Base-by-base conservation (phyloP, 768 basidiomycete genomes). In the Cytidiella melzeri region DNA sequence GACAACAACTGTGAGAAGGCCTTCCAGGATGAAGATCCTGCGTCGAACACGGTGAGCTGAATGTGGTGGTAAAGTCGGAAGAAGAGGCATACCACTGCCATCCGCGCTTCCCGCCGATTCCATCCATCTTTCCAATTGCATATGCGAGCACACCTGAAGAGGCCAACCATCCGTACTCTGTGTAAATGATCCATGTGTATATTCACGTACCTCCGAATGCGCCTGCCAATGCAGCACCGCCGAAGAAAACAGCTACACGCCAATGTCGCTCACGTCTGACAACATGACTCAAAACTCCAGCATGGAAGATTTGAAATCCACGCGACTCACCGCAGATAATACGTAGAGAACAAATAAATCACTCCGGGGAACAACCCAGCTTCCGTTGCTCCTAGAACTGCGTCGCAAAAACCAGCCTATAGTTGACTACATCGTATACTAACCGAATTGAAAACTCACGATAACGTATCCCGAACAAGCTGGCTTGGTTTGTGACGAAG, bases 231-330 rank as follows among this genome's bases (percentile, higher is more conserved):
- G 79, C 76, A 4, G 80, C 74, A 43, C 76, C 82, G 25, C 79
- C 77, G 51, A 83, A 81, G 62, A 81, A 80, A 36, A 84, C 68
- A 0, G 79, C 77, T 5, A 83, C 77, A 43, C 83, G 71, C 71
- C 74, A 76, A 52, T 78, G 77, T 1, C 80, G 75, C 57, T 83
- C 76, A 28, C 69, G 72, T 37, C 83, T 80, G 48, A 15, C 37
- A 12, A 28, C 26, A 20, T 9, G 30, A 34, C 9, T 34, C 15
- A 15, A 34, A 34, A 15, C 15, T 15, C 7, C 15, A 34, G 30
- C 15, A 15, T 7, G 15, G 15, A 7, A 34, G 9, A 34, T 7
- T 7, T 34, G 30, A 7, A 34, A 15, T 34, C n/a, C n/a, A n/a
- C n/a, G n/a, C n/a, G 24, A 45, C 56, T 44, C 52, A 70, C 69